phyloP scores from a whole-genome alignment of 1,284 basidiomycete genomes.

The Fistulinella cinereoalba region DNA sequence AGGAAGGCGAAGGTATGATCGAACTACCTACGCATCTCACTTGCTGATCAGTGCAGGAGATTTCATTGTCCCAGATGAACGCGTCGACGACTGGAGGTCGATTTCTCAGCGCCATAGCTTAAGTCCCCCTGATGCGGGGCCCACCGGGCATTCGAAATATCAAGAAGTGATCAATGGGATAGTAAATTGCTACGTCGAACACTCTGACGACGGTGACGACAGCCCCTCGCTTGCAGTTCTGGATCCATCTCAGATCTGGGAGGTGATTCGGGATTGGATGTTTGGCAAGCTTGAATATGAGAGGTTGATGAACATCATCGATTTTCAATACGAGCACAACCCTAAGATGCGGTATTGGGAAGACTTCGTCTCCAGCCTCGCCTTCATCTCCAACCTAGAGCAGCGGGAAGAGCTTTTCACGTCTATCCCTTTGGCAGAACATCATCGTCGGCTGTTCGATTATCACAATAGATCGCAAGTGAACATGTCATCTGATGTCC shows the following conservation, averaged over 20 bases:
- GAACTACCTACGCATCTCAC: no score
- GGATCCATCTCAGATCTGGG: neutral
- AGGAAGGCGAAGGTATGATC: no score
- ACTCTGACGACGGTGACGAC: neutral
- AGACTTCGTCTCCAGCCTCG: neutral
- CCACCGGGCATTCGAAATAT: neutral
- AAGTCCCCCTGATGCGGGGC: neutral
- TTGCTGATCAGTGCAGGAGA: no score
- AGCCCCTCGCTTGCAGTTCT: neutral
- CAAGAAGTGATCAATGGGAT: neutral
- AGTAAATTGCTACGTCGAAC: neutral
- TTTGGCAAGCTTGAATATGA: neutral
- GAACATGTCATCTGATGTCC: no score
- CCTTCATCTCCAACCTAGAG: neutral
- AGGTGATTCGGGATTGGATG: neutral
- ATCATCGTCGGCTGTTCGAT: neutral
- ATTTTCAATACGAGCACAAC: neutral
- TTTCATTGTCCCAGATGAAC: no score
- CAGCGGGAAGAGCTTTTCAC: neutral
- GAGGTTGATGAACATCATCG: neutral
- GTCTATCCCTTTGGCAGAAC: neutral
- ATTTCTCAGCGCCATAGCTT: no score
- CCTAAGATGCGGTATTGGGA: constrained; percentile 1
- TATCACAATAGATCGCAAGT: neutral
- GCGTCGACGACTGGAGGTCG: no score